phyloP scores from a whole-genome alignment of 495 filamentous ascomycete species.

The Pyrenopolyporus hunteri region DNA sequence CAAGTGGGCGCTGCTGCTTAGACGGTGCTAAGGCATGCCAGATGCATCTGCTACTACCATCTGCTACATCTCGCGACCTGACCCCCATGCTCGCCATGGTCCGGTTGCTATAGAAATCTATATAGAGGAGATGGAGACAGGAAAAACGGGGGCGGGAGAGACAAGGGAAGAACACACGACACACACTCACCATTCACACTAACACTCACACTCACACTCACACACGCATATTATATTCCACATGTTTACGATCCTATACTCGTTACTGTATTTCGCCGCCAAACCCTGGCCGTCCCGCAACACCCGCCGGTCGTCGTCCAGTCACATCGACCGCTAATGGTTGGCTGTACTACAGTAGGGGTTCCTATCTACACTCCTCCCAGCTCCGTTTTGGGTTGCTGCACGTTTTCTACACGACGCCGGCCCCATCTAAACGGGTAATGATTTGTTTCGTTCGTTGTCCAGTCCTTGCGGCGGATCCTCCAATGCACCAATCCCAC shows the following conservation, averaged over 20 bases:
- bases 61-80: conserved; percentile 8
- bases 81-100: neutral
- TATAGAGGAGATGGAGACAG: neutral
- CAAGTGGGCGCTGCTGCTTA: conserved; percentile 24
- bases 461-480: conserved; percentile 30
- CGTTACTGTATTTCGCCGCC: conserved; percentile 24
- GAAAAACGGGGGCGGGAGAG: too few species aligned
- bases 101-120: conserved; percentile 36
- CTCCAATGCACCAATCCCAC: conserved; percentile 28
- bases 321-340: conserved; percentile 29
- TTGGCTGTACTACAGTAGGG: conserved; percentile 14
- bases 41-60: conserved; percentile 33
- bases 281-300: conserved; percentile 34
- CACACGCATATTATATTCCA: neutral
- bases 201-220: too few species aligned
- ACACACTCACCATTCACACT: too few species aligned
- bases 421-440: conserved; percentile 34
- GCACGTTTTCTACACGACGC: conserved; percentile 29
- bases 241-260: neutral
- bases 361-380: conserved; percentile 33
- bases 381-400: conserved; percentile 25
- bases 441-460: conserved; percentile 37
- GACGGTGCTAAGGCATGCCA: conserved; percentile 40
- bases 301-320: conserved; percentile 26
- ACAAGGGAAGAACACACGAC: too few species aligned